Evolutionary conservation across 768 basidiomycete genomes (phyloP).

Genomic region (Tephrocybe sp.): DNA sequence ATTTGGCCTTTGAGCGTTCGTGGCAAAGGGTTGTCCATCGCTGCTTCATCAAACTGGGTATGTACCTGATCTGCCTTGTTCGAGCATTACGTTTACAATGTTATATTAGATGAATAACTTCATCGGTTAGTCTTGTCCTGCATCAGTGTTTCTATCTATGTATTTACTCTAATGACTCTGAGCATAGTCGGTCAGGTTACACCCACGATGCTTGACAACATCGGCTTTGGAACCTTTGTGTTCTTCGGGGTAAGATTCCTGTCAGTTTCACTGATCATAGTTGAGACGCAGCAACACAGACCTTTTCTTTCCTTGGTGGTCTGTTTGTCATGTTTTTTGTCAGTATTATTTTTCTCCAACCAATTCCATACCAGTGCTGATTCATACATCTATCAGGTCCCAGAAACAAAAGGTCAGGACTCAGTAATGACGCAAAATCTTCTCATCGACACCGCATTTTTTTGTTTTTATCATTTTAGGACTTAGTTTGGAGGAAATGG

Average conservation of each 20-base stretch:
- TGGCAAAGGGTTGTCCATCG: conserved; percentile 75
- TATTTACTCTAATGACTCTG: not conserved
- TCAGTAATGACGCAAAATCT: not conserved
- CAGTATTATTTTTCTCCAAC: conserved; percentile 20
- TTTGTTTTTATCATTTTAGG: conserved; percentile 31
- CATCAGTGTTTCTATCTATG: not conserved
- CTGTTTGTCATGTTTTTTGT: conserved; percentile 67
- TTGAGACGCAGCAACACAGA: conserved; percentile 28
- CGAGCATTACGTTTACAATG: not conserved
- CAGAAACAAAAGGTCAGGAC: conserved; percentile 67
- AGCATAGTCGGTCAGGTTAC: conserved; percentile 46
- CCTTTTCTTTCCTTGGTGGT: conserved; percentile 67
- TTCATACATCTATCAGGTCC: conserved; percentile 40
- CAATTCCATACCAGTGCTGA: conserved; percentile 1
- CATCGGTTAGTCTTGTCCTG: conserved; percentile 45
- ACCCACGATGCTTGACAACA: conserved; percentile 66
- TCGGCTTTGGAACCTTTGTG: conserved; percentile 72
- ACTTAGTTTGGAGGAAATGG: conserved; percentile 76
- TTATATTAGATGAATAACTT: conserved; percentile 69
- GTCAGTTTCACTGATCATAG: not conserved
- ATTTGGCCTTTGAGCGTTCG: conserved; percentile 73
- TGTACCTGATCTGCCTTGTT: conserved; percentile 2
- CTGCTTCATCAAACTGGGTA: conserved; percentile 76
- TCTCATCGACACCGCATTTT: not conserved
- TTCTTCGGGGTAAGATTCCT: conserved; percentile 61